Percentiles rank a stretch among this genome's conserved stretches.
These are phyloP conservation scores for Aspergillus bombycis DNA, from an alignment of 2,329 filamentous ascomycete species.

Conservation along the genomic window DNA sequence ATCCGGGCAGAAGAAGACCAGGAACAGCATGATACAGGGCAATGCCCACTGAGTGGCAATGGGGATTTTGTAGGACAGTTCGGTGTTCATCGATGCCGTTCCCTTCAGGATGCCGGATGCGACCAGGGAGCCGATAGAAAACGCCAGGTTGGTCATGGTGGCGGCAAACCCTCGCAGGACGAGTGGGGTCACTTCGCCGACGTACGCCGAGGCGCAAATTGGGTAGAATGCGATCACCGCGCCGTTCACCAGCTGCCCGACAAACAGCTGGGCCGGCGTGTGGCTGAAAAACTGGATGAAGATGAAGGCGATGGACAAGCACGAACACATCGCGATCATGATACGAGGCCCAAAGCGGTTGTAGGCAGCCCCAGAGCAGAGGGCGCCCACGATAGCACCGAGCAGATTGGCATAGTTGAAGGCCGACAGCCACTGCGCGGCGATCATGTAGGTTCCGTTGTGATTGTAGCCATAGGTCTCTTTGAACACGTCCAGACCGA, in stretches of 20 bases:
- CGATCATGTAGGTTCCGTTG: slow-evolving; percentile 28
- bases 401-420: slow-evolving; percentile 32
- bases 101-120: slow-evolving; percentile 34
- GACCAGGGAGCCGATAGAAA: slow-evolving; percentile 37
- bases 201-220: slow-evolving; percentile 52
- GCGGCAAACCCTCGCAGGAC: slow-evolving; percentile 34
- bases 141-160: slow-evolving; percentile 34
- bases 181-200: slow-evolving; percentile 35
- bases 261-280: slow-evolving; percentile 59
- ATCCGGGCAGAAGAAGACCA: slow-evolving; percentile 28
- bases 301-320: slow-evolving; percentile 51
- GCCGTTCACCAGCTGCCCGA: slow-evolving; percentile 64
- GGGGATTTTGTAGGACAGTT: slow-evolving; percentile 29
- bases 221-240: slow-evolving; percentile 65
- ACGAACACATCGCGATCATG: slow-evolving; percentile 29
- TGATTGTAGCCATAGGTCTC: slow-evolving; percentile 31
- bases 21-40: slow-evolving; percentile 25
- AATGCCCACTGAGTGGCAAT: slow-evolving; percentile 31
- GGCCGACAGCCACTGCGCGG: slow-evolving; percentile 30
- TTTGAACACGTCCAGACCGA: slow-evolving; percentile 32
- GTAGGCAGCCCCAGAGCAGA: slow-evolving; percentile 28
- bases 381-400: slow-evolving; percentile 29
- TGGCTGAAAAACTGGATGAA: slow-evolving; percentile 67
- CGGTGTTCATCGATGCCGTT: slow-evolving; percentile 18
- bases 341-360: slow-evolving; percentile 32